Evolutionary conservation across 2,329 filamentous ascomycete species (phyloP).

Genomic region (Didymella lethalis): DNA sequence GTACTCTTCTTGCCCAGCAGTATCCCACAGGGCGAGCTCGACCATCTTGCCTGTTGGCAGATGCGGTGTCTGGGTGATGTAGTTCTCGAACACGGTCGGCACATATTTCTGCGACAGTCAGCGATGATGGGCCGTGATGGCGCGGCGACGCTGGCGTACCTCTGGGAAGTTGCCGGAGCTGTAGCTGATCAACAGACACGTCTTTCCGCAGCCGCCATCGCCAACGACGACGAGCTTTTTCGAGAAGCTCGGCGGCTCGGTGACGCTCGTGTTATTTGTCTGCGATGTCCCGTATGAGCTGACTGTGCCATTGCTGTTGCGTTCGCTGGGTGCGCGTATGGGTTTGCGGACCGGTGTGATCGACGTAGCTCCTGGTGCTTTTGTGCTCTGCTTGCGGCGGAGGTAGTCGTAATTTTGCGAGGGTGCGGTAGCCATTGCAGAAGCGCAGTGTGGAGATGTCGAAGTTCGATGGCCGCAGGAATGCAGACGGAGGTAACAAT

Average conservation of each 20-base stretch:
- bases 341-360: conserved; percentile 51
- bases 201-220: conserved; percentile 98
- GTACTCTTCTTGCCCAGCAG: conserved; percentile 97
- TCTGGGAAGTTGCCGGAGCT: conserved; percentile 99
- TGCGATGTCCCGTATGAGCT: conserved; percentile 83
- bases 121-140: not conserved
- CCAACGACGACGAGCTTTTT: conserved; percentile 99
- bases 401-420: conserved; percentile 64
- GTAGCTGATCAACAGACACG: conserved; percentile 97
- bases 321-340: conserved; percentile 63
- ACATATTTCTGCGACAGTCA: conserved; percentile 85
- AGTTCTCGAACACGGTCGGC: conserved; percentile 98
- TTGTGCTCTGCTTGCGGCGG: conserved; percentile 63
- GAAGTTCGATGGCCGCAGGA: conserved; percentile 2
- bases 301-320: conserved; percentile 88
- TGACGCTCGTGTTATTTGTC: conserved; percentile 83
- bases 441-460: conserved; percentile 13
- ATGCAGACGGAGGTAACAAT: conserved; percentile 40
- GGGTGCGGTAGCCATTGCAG: conserved; percentile 31
- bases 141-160: conserved; percentile 60
- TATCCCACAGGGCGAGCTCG: conserved; percentile 97
- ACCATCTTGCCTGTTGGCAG: conserved; percentile 89
- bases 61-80: conserved; percentile 96
- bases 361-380: conserved; percentile 46
- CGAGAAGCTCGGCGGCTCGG: conserved; percentile 89